Percentiles rank a stretch among this genome's conserved stretches.
Evolutionary conservation across 352 stramenopile species (phyloP).

Genomic region (Globisporangium viniferum): DNA sequence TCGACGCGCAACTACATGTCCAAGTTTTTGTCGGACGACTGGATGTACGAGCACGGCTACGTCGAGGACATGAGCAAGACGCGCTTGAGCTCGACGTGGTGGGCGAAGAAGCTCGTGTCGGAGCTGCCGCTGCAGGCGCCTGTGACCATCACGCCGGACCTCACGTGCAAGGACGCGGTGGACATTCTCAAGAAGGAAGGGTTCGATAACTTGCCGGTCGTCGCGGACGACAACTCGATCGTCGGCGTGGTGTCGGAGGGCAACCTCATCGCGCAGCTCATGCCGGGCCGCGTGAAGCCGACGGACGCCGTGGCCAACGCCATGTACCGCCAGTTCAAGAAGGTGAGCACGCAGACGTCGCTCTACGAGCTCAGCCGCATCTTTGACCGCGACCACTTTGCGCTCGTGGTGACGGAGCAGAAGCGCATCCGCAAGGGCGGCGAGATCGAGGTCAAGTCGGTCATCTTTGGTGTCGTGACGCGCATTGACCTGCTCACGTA

Average conservation of each 20-base stretch:
- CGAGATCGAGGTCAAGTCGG: conserved; percentile 53
- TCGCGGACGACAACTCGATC: conserved; percentile 68
- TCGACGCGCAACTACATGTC: conserved; percentile 98
- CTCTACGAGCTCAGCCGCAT: conserved; percentile 90
- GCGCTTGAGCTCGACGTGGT: conserved; percentile 89
- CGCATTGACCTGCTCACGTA: conserved; percentile 96
- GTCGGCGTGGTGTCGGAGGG: conserved; percentile 95
- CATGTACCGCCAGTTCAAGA: conserved; percentile 94
- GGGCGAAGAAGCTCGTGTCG: conserved; percentile 85
- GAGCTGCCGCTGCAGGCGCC: conserved; percentile 75
- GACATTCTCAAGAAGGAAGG: conserved; percentile 91
- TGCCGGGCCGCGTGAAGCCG: conserved; percentile 79
- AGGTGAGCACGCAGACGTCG: conserved; percentile 84
- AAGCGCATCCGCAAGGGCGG: conserved; percentile 23
- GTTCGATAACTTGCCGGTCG: conserved; percentile 74
- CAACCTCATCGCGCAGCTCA: conserved; percentile 91
- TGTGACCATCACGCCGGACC: conserved; percentile 80
- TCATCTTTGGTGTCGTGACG: conserved; percentile 91
- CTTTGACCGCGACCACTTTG: conserved; percentile 96
- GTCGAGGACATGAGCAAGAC: conserved; percentile 68
- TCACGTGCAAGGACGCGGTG: conserved; percentile 91
- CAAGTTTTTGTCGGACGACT: conserved; percentile 95
- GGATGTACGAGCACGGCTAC: conserved; percentile 85
- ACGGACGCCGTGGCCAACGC: conserved; percentile 82
- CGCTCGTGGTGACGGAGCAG: conserved; percentile 75